phyloP scores from a whole-genome alignment of 176 grass and related monocot species.

The Coix lacrymajobi region DNA sequence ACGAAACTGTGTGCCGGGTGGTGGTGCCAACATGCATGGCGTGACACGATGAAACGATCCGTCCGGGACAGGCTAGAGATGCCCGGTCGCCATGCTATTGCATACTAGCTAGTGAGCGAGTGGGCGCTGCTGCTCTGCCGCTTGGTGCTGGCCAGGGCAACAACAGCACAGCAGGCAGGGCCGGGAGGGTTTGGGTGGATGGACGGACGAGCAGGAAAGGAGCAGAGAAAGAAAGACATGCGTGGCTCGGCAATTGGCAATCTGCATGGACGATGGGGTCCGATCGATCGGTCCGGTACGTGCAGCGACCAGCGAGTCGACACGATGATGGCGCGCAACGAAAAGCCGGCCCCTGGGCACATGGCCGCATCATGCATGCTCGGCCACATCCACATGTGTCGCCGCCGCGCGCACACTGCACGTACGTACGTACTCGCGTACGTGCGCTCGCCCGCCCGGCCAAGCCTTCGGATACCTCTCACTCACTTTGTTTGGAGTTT shows the following conservation, averaged over 20 bases:
- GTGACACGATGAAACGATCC: background rate
- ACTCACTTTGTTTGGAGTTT: background rate
- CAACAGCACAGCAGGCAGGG: background rate
- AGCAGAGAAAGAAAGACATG: background rate
- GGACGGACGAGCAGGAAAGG: slow-evolving; percentile 9
- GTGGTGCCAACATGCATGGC: too few relatives aligned
- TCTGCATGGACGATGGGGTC: background rate
- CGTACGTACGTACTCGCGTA: background rate
- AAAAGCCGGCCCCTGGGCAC: slow-evolving; percentile 1
- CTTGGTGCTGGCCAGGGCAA: background rate
- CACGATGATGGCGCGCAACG: slow-evolving; percentile 8
- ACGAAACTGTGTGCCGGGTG: too few relatives aligned
- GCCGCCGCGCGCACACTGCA: too few relatives aligned
- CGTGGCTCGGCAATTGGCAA: background rate
- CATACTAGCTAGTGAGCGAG: background rate
- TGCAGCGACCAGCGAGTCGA: background rate
- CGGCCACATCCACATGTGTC: too few relatives aligned
- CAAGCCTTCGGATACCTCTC: too few relatives aligned
- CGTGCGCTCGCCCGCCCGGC: background rate
- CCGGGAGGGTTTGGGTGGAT: background rate
- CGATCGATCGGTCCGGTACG: background rate
- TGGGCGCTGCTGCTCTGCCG: background rate
- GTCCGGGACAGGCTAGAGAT: background rate
- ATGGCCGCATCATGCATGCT: background rate
- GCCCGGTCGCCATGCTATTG: background rate